Evolutionary conservation across 306 rosid genomes (phyloP).

Genomic region (Fragaria iinumae): DNA sequence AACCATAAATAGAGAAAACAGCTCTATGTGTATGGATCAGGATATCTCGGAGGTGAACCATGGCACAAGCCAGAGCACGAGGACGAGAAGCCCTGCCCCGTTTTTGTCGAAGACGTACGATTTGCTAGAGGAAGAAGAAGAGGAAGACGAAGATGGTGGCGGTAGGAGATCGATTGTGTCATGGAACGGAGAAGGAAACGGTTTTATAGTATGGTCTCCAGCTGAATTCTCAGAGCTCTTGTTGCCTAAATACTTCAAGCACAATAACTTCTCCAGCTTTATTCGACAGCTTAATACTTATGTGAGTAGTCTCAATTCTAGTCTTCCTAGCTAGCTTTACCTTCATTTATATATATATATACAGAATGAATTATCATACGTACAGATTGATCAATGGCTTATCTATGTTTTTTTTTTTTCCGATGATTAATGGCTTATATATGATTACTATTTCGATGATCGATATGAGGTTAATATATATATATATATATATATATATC

Average conservation of each 20-base stretch:
- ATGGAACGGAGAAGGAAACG: constrained; percentile 71
- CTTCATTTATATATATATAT: background rate
- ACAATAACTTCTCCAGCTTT: constrained; percentile 93
- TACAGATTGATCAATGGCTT: background rate
- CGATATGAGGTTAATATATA: background rate
- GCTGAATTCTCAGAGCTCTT: constrained; percentile 69
- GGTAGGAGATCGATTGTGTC: constrained; percentile 39
- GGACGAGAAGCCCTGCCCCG: constrained; percentile 60
- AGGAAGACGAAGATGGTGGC: background rate
- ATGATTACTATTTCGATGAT: background rate
- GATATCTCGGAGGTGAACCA: constrained; percentile 21
- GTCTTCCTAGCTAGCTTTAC: background rate
- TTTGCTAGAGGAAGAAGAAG: constrained; percentile 56
- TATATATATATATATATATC: background rate
- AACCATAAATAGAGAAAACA: background rate
- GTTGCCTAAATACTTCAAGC: constrained; percentile 82
- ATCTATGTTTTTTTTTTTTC: background rate
- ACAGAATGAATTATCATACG: background rate
- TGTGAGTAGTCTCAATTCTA: constrained; percentile 38
- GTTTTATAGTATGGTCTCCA: constrained; percentile 83
- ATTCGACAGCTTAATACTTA: constrained; percentile 88
- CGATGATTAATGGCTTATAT: background rate
- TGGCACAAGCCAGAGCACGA: constrained; percentile 27
- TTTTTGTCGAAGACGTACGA: constrained; percentile 70
- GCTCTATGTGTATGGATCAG: constrained; percentile 15